Base-by-base conservation (phyloP, 2,329 filamentous ascomycete species). In the Torrubiella hemipterigena region DNA sequence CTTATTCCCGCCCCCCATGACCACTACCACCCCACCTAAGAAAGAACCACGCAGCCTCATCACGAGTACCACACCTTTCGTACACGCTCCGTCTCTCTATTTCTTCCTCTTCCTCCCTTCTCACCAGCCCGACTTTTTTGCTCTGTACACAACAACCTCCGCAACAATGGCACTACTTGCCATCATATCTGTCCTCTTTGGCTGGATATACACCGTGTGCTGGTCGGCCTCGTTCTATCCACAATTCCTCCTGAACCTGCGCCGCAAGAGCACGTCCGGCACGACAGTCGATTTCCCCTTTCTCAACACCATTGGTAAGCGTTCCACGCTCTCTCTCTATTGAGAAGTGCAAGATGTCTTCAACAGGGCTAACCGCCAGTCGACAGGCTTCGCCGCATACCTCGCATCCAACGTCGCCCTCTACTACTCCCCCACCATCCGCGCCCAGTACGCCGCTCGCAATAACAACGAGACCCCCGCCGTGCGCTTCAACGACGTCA, bases 201-300 rank as follows among this genome's bases (percentile, higher is more conserved):
- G 81, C 54, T 86, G 81, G 80, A 58, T 78, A 48, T 87, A 87
- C 56, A 78, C 73, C 40, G 41, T 77, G 29, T 75, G 71, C 55
- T 91, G 89, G 89, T 89, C 82, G 10, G 59, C 78, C 12, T 93
- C 85, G 12, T 96, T 95, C 61, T 96, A 96, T 54, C 87, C 89
- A 2, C 91, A 96, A 52, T 75, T 81, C 6, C 58, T 93, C 38
- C 69, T 85, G 39, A 96, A 95, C 65, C 79, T 68, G 52, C 65
- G 64, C 18, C 78, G 85, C 32, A 73, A 73, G 35, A 81, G 83
- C 7, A 95, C 87, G 5, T 69, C 73, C 14, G 91, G 91, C 24
- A 77, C 89, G 5, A 83, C 85, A 1, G 78, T 93, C 41, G 87
- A 95, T 54, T 95, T 93, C 48, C 85, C 85, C 13, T 67, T 81